Evolutionary conservation across 2,329 filamentous ascomycete species (phyloP), one percentile per base, ranked within the genome.

Genomic region (Mycosphaerella arachidis): DNA sequence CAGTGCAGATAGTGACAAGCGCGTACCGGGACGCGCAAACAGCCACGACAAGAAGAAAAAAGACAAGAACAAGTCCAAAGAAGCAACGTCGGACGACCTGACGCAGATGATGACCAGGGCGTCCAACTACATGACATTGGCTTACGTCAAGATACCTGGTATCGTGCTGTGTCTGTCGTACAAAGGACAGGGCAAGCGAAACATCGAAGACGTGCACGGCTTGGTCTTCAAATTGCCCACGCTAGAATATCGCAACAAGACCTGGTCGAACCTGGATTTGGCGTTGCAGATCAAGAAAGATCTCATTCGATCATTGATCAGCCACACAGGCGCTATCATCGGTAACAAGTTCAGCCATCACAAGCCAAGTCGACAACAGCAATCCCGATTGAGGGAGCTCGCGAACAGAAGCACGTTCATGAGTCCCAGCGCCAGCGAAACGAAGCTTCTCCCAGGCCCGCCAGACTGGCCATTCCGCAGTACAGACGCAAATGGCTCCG

Each of bases 211-310:
- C 74, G 89, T 99, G 16, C 93, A 99, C 76, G 89, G 97, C 72
- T 95, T 99, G 67, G 94, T 99, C 53, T 99, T 99, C 83, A 87
- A 91, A 35, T 85, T 99, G 77, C 94, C 94, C 3, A 89, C 90
- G 1, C 87, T 99, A 51, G 94, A 99, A 74, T 97, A 96, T 78
- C 86, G 91, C 64, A 99, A 99, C 81, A 99, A 99, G 80, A 97
- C 92, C 8, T 99, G 94, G 94, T 97, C 92, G 6, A 99, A 97
- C 73, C 83, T 99, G 6, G 94, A 99, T 71, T 84, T 99, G 9
- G 92, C 93, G 0, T 81, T 97, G 52, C 89, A 92, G 13, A 82
- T 99, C 56, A 97, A 99, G 78, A 95, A 92, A 72, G 92, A 96
- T 51, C 90, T 97, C 59, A 91, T 96, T 72, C 90, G 92, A 71